These are phyloP conservation scores for Candida schatavii DNA, from an alignment of 805 yeast genomes.

Conservation along the genomic window DNA sequence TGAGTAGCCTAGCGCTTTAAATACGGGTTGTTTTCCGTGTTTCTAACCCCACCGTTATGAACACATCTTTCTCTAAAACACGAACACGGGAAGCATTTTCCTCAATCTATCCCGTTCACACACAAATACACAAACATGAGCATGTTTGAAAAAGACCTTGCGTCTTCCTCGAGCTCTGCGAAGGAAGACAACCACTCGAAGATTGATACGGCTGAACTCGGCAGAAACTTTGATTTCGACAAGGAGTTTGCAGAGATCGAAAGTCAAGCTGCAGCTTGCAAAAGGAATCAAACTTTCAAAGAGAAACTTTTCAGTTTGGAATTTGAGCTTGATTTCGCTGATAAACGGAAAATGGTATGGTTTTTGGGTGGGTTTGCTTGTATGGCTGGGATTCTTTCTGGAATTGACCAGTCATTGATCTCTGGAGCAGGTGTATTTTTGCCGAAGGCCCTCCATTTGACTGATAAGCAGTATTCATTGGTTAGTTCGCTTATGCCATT, in stretches of 20 bases:
- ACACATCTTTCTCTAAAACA: too few relatives aligned
- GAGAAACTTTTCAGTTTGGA: constrained; percentile 37
- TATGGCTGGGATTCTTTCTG: constrained; percentile 63
- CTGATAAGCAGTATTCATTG: constrained; percentile 46
- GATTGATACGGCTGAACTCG: constrained; percentile 25
- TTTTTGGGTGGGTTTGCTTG: constrained; percentile 58
- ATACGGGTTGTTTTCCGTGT: too few relatives aligned
- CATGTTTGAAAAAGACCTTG: constrained; percentile 1
- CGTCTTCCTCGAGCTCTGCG: background rate
- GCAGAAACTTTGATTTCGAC: constrained; percentile 33
- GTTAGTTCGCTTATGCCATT: constrained; percentile 64
- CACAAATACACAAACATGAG: too few relatives aligned
- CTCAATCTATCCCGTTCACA: too few relatives aligned
- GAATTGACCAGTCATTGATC: constrained; percentile 65
- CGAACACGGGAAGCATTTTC: too few relatives aligned
- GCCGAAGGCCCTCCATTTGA: constrained; percentile 39
- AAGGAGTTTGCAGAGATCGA: constrained; percentile 34
- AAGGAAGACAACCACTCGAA: constrained; percentile 11
- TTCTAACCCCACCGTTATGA: too few relatives aligned
- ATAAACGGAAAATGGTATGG: constrained; percentile 45
- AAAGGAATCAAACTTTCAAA: constrained; percentile 30
- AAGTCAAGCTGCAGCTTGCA: constrained; percentile 25
- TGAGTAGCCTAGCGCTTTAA: too few relatives aligned
- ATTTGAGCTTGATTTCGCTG: constrained; percentile 39
- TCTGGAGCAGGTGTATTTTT: constrained; percentile 60